Percentiles rank a stretch among this genome's conserved stretches.
These are phyloP conservation scores for Solanum stenotomum DNA, from an alignment of 257 asterid genomes.

Conservation along the genomic window DNA sequence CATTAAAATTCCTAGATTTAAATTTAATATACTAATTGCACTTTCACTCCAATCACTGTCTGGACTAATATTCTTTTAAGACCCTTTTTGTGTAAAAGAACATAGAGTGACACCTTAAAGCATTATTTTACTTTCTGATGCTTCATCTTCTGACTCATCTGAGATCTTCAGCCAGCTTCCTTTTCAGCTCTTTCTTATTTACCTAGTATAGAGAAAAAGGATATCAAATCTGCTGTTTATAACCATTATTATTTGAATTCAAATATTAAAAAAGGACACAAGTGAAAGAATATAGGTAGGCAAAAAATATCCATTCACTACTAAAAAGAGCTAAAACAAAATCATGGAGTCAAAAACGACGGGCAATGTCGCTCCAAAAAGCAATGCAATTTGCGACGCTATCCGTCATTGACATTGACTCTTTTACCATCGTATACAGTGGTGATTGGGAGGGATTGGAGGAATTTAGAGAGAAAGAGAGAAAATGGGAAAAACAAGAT, in stretches of 20 bases:
- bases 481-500: no score
- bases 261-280: neutral
- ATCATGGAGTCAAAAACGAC: neutral
- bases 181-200: conserved; percentile 86
- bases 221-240: neutral
- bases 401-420: no score
- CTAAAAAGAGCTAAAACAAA: neutral
- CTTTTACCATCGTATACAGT: no score
- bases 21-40: neutral
- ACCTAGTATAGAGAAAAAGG: conserved; percentile 34
- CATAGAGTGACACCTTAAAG: neutral
- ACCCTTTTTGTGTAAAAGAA: neutral
- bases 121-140: neutral
- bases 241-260: neutral
- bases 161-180: conserved; percentile 26
- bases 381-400: no score
- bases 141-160: neutral
- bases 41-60: neutral
- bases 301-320: neutral
- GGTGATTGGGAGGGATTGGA: no score
- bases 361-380: no score
- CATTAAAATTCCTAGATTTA: neutral
- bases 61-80: neutral
- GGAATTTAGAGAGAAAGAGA: no score
- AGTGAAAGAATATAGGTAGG: neutral